Conservation (phyloP, 2,329 filamentous ascomycete species). For the Phialophora expanda region DNA sequence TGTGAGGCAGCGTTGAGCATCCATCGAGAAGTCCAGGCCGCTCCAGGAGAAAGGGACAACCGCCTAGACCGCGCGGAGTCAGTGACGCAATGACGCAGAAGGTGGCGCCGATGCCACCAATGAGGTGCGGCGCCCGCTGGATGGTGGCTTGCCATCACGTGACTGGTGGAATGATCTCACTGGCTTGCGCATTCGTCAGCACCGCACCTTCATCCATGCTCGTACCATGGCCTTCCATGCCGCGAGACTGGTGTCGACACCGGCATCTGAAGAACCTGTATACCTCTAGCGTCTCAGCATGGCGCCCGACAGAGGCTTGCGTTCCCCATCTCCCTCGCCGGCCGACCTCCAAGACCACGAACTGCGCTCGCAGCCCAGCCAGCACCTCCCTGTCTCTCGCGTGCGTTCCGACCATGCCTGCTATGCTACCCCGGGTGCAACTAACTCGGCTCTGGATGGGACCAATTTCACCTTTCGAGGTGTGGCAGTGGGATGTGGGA, state of each 20-base stretch:
- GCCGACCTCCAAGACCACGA: conserved; percentile 30
- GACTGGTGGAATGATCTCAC: background rate
- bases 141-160: background rate
- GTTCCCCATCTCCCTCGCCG: conserved; percentile 12
- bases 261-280: background rate
- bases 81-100: background rate
- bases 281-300: conserved; percentile 20
- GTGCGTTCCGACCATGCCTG: conserved; percentile 34
- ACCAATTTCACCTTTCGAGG: conserved; percentile 85
- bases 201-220: background rate
- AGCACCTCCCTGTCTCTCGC: conserved; percentile 22
- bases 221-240: background rate
- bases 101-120: background rate
- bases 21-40: background rate
- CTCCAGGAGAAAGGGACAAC: background rate
- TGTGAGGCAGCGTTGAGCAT: background rate
- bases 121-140: background rate
- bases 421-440: conserved; percentile 27
- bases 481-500: conserved; percentile 76
- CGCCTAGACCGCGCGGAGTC: background rate
- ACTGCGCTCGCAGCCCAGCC: conserved; percentile 9
- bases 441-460: conserved; percentile 48
- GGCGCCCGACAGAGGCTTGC: conserved; percentile 37
- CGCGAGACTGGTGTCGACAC: background rate
- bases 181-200: background rate